phyloP scores from a whole-genome alignment of 371 early-diverging fungal genomes.

The Paraphysoderma sedebokerense region DNA sequence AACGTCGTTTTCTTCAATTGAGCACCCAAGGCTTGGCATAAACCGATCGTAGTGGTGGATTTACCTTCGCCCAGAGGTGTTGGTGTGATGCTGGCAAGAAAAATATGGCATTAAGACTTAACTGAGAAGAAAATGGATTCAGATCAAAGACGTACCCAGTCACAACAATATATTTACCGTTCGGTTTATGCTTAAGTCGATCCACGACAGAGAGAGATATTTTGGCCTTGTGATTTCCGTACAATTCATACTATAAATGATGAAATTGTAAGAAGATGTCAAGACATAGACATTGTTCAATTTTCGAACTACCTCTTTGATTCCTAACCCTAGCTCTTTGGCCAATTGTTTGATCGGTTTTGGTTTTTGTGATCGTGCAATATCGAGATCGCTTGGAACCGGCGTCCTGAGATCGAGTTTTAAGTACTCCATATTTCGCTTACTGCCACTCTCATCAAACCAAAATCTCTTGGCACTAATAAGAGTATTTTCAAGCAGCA shows the following conservation, averaged over 20 bases:
- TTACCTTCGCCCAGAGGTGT: slow-evolving; percentile 97
- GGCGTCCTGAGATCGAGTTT: slow-evolving; percentile 45
- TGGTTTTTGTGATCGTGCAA: slow-evolving; percentile 71
- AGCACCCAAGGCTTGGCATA: slow-evolving; percentile 84
- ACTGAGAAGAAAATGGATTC: background rate
- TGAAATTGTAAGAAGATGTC: slow-evolving; percentile 1
- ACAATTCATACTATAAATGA: slow-evolving; percentile 49
- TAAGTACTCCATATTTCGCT: slow-evolving; percentile 37
- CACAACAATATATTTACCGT: slow-evolving; percentile 87
- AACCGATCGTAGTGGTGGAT: slow-evolving; percentile 88
- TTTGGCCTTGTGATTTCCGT: slow-evolving; percentile 82
- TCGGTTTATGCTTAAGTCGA: slow-evolving; percentile 49
- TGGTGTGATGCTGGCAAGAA: slow-evolving; percentile 59
- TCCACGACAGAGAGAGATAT: slow-evolving; percentile 61
- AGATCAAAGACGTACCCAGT: slow-evolving; percentile 43
- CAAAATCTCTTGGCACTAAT: slow-evolving; percentile 53
- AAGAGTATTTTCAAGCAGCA: slow-evolving; percentile 74
- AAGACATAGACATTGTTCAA: slow-evolving; percentile 1
- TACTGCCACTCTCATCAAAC: slow-evolving; percentile 2
- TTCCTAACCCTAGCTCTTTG: slow-evolving; percentile 55
- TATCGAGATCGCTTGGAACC: slow-evolving; percentile 84
- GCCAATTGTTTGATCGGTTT: slow-evolving; percentile 65
- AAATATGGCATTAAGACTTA: background rate
- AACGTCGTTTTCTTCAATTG: slow-evolving; percentile 70
- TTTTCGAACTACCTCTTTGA: slow-evolving; percentile 29